Percentiles rank a stretch among this genome's conserved stretches.
phyloP scores from a whole-genome alignment of 1,284 basidiomycete species.

The Fomitopsis palustris region DNA sequence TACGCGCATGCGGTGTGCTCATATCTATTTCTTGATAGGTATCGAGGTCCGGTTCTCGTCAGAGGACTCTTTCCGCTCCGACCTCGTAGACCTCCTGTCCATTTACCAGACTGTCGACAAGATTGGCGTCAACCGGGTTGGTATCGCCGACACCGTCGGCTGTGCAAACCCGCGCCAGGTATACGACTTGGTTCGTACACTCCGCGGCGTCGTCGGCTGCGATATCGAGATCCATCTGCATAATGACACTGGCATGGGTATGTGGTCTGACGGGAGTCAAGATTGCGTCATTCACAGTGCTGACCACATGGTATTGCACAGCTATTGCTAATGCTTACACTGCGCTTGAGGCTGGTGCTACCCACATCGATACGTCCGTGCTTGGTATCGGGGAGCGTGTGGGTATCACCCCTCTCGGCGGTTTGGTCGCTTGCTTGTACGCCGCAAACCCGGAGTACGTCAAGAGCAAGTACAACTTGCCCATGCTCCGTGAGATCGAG shows the following conservation, averaged over 20 bases:
- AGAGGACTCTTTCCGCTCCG: conserved; percentile 99
- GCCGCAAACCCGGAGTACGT: conserved; percentile 97
- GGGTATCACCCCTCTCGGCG: conserved; percentile 97
- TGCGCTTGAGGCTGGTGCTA: conserved; percentile 97
- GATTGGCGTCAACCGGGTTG: conserved; percentile 98
- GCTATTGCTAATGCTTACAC: conserved; percentile 99
- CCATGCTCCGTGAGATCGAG: conserved; percentile 97
- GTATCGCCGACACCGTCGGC: conserved; percentile 98
- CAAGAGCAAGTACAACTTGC: conserved; percentile 98
- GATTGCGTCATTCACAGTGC: neutral
- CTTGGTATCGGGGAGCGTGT: conserved; percentile 99
- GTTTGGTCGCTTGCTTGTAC: conserved; percentile 95
- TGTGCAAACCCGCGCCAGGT: conserved; percentile 99
- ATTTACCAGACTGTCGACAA: conserved; percentile 99
- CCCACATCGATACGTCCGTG: conserved; percentile 96
- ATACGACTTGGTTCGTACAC: conserved; percentile 95
- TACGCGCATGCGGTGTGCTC: neutral
- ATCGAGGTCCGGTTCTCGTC: conserved; percentile 99
- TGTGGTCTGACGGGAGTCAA: conserved; percentile 10
- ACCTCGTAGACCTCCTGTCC: conserved; percentile 96
- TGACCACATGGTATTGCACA: conserved; percentile 27
- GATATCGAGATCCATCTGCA: conserved; percentile 99
- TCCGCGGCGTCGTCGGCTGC: conserved; percentile 92
- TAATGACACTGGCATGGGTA: conserved; percentile 95
- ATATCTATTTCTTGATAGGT: conserved; percentile 26